Percentiles rank a stretch among this genome's conserved stretches.
Conservation (phyloP, 192 early-diverging fungal genomes). For the Piromyces finnis region DNA sequence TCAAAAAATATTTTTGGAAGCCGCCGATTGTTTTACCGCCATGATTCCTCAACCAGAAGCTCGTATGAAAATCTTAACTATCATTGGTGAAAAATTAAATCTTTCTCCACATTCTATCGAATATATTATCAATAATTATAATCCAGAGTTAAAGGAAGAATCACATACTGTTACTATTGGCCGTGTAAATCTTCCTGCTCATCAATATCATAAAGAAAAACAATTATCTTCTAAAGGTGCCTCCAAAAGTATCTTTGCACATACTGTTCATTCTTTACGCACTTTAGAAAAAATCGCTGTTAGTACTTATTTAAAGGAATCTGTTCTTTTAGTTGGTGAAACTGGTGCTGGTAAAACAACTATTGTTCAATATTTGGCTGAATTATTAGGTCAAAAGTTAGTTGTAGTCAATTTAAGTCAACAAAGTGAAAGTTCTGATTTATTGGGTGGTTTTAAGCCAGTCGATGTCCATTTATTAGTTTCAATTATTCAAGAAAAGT, state of each 20-base stretch:
- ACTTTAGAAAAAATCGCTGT: conserved; percentile 75
- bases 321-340: conserved; percentile 82
- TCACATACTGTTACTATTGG: conserved; percentile 25
- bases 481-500: conserved; percentile 61
- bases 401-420: conserved; percentile 92
- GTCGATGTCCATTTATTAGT: conserved; percentile 67
- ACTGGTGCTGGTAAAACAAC: conserved; percentile 98
- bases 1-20: conserved; percentile 64
- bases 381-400: conserved; percentile 47
- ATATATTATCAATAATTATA: conserved; percentile 48
- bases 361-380: conserved; percentile 78
- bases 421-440: conserved; percentile 82
- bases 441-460: conserved; percentile 95
- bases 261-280: conserved; percentile 59
- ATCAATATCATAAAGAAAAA: background rate
- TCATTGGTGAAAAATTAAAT: conserved; percentile 48
- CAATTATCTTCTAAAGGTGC: background rate
- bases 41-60: conserved; percentile 52
- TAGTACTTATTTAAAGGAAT: conserved; percentile 59
- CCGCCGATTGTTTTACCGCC: conserved; percentile 67
- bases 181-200: conserved; percentile 24
- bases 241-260: conserved; percentile 48
- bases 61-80: conserved; percentile 38
- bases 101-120: conserved; percentile 48
- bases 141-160: conserved; percentile 27